phyloP scores from a whole-genome alignment of 208 protist genomes.

The Crithidia bombi region DNA sequence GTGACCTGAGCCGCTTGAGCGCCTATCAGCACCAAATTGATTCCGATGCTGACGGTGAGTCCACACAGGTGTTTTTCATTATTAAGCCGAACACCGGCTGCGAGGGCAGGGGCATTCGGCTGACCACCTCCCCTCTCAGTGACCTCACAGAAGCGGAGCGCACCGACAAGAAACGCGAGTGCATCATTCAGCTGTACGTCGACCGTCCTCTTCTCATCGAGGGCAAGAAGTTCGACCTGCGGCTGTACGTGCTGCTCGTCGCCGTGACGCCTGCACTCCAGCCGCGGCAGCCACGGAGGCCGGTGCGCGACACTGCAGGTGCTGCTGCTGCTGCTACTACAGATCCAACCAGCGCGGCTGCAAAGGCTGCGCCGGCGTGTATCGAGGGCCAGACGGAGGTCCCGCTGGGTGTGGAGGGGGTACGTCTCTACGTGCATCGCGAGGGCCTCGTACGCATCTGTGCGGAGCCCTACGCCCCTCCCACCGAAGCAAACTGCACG shows the following conservation, averaged over 20 bases:
- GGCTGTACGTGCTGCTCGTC: slow-evolving; percentile 92
- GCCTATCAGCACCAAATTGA: slow-evolving; percentile 22
- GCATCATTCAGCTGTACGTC: slow-evolving; percentile 89
- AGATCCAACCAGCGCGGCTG: too few relatives aligned
- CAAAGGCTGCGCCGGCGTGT: too few relatives aligned
- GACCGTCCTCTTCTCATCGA: slow-evolving; percentile 91
- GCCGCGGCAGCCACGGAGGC: not conserved
- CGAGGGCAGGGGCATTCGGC: slow-evolving; percentile 77
- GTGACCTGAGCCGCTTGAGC: slow-evolving; percentile 39
- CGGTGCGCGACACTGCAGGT: not conserved
- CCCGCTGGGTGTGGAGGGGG: slow-evolving; percentile 44
- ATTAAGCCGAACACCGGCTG: slow-evolving; percentile 90
- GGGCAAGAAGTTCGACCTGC: slow-evolving; percentile 94
- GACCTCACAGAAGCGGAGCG: slow-evolving; percentile 43
- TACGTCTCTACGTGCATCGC: slow-evolving; percentile 82
- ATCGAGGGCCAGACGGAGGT: slow-evolving; percentile 4
- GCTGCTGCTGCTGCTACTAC: too few relatives aligned
- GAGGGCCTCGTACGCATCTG: slow-evolving; percentile 94
- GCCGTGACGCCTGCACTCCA: slow-evolving; percentile 30
- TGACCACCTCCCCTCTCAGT: slow-evolving; percentile 59
- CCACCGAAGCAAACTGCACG: slow-evolving; percentile 56
- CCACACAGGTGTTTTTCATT: slow-evolving; percentile 56
- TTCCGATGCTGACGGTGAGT: not conserved
- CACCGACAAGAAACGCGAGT: slow-evolving; percentile 42
- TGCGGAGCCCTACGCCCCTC: slow-evolving; percentile 78